Evolutionary conservation across 2,329 filamentous ascomycete genomes (phyloP), one percentile per base, ranked within the genome.

Genomic region (Ustulina deusta): DNA sequence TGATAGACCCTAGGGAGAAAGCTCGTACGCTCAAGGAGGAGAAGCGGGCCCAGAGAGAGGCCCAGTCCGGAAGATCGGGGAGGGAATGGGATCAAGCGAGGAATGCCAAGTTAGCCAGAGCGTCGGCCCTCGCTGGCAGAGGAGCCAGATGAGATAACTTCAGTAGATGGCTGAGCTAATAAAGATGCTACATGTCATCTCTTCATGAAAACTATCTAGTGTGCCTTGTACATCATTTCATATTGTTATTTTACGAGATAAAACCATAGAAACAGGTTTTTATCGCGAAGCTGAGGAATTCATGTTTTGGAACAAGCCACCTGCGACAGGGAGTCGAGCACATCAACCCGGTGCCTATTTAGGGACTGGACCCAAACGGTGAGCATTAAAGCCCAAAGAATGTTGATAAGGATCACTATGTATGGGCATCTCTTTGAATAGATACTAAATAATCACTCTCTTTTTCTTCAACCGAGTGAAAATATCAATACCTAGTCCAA

Each of bases 1-100:
- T 98, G 2, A 97, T 98, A 79, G 96, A 99, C 82, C 94, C 94
- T 1, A 84, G 93, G 64, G 93, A 94, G 78, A 93, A 93, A 78
- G 91, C 92, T 51, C 90, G 88, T 77, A 91, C 91, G 44, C 83
- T 97, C 44, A 85, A 89, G 76, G 87, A 90, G 68, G 87, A 88
- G 75, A 89, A 87, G 77, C 88, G 83, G 72, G 86, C 86, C 11
- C 85, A 87, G 71, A 84, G 86, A 69, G 89, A 89, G 38, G 83
- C 82, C 17, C 81, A 83, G 68, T 79, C 83, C 34, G 86, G 84
- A 25, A 79, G 78, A 46, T 83, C 83, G 49, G 84, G 86, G n/a
- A 82, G 86, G 66, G 83, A 85, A 40, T 88, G 88, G 87, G 87
- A 90, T 77, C 83, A 85, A 74, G 84, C 84, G 20, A 82, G 83